Evolutionary conservation across 2,329 filamentous ascomycete species (phyloP).

Genomic region (Berkeleyomyces basicola): DNA sequence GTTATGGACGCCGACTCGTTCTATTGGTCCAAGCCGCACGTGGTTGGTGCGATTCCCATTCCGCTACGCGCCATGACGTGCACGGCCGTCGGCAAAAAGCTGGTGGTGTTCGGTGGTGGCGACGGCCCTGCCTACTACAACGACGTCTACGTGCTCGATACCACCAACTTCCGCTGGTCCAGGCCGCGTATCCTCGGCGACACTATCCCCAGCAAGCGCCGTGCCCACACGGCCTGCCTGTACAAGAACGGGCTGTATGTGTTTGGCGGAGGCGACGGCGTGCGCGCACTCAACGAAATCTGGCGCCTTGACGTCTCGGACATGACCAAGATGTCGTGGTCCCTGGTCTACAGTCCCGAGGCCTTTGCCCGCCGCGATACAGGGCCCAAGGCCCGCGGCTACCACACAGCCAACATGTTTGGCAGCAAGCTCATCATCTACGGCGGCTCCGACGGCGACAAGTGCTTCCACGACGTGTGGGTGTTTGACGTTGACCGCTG

Average conservation of each 20-base stretch:
- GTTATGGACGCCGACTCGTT: slow-evolving; percentile 54
- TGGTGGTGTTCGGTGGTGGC: slow-evolving; percentile 53
- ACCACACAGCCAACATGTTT: slow-evolving; percentile 59
- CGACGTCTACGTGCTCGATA: slow-evolving; percentile 56
- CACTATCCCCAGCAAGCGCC: slow-evolving; percentile 39
- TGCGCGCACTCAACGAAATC: slow-evolving; percentile 53
- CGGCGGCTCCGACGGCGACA: slow-evolving; percentile 51
- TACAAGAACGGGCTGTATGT: slow-evolving; percentile 56
- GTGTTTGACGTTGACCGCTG: slow-evolving; percentile 51
- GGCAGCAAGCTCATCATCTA: slow-evolving; percentile 56
- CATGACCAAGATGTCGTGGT: slow-evolving; percentile 51
- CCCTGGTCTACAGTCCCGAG: slow-evolving; percentile 38
- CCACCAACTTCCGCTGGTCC: slow-evolving; percentile 50
- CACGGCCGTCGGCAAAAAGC: slow-evolving; percentile 53
- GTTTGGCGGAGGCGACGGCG: slow-evolving; percentile 55
- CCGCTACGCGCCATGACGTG: slow-evolving; percentile 56
- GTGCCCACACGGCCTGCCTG: slow-evolving; percentile 54
- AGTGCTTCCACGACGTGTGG: slow-evolving; percentile 60
- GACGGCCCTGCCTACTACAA: slow-evolving; percentile 58
- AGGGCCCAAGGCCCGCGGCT: slow-evolving; percentile 45
- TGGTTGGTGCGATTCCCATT: slow-evolving; percentile 46
- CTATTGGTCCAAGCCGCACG: slow-evolving; percentile 49
- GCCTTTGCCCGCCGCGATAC: slow-evolving; percentile 17
- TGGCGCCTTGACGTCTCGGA: slow-evolving; percentile 57
- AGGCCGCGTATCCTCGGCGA: slow-evolving; percentile 44